Conservation (phyloP, 306 rosid genomes). For the Castanopsis chinensis region DNA sequence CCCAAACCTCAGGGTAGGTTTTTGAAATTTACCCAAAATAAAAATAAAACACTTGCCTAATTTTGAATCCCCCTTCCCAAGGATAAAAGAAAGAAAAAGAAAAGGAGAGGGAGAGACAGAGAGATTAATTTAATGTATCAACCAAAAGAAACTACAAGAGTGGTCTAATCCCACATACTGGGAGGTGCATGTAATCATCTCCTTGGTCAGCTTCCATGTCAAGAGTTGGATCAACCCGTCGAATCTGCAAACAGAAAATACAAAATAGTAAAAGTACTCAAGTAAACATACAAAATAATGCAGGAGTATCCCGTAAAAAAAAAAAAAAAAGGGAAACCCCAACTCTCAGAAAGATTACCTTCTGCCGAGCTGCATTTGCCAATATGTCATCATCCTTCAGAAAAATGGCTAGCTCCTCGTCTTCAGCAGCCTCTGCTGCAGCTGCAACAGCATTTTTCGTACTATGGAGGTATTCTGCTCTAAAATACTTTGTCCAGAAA, state of each 20-base stretch:
- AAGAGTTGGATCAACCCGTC: slow-evolving; percentile 87
- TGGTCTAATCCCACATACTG: slow-evolving; percentile 62
- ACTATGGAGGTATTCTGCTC: slow-evolving; percentile 91
- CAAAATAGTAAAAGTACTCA: slow-evolving; percentile 9
- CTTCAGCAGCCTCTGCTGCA: slow-evolving; percentile 99
- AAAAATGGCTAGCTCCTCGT: slow-evolving; percentile 91
- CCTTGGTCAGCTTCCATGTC: slow-evolving; percentile 99
- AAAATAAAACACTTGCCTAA: background rate
- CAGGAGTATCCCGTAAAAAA: slow-evolving; percentile 14
- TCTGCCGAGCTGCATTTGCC: slow-evolving; percentile 75
- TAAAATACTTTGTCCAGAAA: slow-evolving; percentile 91
- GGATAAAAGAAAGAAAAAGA: background rate
- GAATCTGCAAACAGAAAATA: slow-evolving; percentile 52
- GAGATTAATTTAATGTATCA: background rate
- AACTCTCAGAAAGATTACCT: slow-evolving; percentile 45
- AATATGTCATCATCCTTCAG: slow-evolving; percentile 84
- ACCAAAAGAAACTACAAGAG: slow-evolving; percentile 30
- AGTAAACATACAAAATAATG: slow-evolving; percentile 24
- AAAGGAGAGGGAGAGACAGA: background rate
- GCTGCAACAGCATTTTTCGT: slow-evolving; percentile 79
- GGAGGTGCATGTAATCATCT: slow-evolving; percentile 94
- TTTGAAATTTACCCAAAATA: too few species aligned
- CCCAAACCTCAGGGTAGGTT: too few species aligned
- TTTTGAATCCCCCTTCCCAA: background rate
- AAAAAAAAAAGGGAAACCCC: slow-evolving; percentile 8